phyloP scores from a whole-genome alignment of 2,329 filamentous ascomycete species.

The Stromatinia cepivora region DNA sequence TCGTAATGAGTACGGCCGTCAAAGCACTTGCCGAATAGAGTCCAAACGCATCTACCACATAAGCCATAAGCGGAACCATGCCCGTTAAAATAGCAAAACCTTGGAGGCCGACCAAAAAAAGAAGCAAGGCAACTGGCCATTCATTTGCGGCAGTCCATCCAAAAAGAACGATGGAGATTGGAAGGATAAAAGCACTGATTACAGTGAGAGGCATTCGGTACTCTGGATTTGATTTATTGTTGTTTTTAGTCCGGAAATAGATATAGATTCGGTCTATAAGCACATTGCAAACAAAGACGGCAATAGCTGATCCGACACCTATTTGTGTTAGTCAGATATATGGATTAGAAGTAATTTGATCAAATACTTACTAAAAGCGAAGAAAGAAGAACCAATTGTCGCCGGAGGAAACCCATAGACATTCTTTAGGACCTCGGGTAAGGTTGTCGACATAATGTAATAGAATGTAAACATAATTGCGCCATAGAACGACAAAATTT shows the following conservation, averaged over 20 bases:
- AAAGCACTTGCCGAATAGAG: slow-evolving; percentile 45
- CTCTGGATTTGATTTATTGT: slow-evolving; percentile 48
- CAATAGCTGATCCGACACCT: slow-evolving; percentile 39
- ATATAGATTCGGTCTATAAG: slow-evolving; percentile 38
- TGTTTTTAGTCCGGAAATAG: slow-evolving; percentile 28
- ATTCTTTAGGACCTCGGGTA: slow-evolving; percentile 46
- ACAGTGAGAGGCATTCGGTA: slow-evolving; percentile 62
- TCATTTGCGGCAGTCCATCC: slow-evolving; percentile 53
- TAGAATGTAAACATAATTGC: slow-evolving; percentile 47
- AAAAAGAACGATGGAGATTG: slow-evolving; percentile 56
- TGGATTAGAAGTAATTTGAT: background rate
- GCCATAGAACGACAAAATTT: slow-evolving; percentile 46
- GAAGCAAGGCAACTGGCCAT: slow-evolving; percentile 53
- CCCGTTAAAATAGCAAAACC: slow-evolving; percentile 52
- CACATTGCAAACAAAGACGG: slow-evolving; percentile 46
- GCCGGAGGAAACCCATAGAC: slow-evolving; percentile 49
- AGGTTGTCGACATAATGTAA: slow-evolving; percentile 49
- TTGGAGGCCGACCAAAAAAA: slow-evolving; percentile 48
- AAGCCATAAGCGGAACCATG: slow-evolving; percentile 49
- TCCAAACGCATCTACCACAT: slow-evolving; percentile 53
- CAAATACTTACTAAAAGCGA: slow-evolving; percentile 50
- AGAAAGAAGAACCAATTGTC: slow-evolving; percentile 53
- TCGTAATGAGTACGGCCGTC: slow-evolving; percentile 40
- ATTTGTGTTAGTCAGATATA: background rate
- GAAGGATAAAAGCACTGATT: slow-evolving; percentile 53